These are phyloP conservation scores for Lactarius indigo DNA, from an alignment of 768 basidiomycete genomes.

Conservation along the genomic window DNA sequence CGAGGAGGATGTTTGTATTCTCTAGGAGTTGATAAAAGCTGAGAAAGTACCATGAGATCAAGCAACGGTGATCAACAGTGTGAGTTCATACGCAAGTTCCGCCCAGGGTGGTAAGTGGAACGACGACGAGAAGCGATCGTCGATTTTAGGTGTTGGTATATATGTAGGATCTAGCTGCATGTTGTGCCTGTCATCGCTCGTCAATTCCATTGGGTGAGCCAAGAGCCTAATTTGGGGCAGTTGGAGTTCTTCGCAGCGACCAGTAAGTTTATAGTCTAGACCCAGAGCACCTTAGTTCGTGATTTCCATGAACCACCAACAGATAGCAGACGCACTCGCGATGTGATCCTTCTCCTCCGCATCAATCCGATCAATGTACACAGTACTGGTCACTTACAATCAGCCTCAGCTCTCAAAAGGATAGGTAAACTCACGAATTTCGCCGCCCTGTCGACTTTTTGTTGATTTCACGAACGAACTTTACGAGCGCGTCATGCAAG, in stretches of 20 bases:
- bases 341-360: neutral
- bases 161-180: slow-evolving; percentile 11
- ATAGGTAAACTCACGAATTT: slow-evolving; percentile 10
- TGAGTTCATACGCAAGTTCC: slow-evolving; percentile 6
- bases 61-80: neutral
- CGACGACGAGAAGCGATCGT: neutral
- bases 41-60: neutral
- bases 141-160: slow-evolving; percentile 15
- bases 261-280: slow-evolving; percentile 15
- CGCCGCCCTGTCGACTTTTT: neutral
- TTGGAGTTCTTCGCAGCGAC: neutral
- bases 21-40: slow-evolving; percentile 21
- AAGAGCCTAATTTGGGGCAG: neutral
- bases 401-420: neutral
- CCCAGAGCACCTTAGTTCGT: neutral
- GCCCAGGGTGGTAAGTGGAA: slow-evolving; percentile 7
- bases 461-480: slow-evolving; percentile 15
- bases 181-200: slow-evolving; percentile 13
- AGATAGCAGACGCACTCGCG: neutral
- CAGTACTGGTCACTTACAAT: neutral
- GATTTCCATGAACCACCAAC: neutral
- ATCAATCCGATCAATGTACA: slow-evolving; percentile 2
- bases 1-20: slow-evolving; percentile 18
- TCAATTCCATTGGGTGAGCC: slow-evolving; percentile 9
- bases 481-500: neutral